Evolutionary conservation across 176 grass and related monocot genomes (phyloP).

Genomic region (Oryza australiensis): DNA sequence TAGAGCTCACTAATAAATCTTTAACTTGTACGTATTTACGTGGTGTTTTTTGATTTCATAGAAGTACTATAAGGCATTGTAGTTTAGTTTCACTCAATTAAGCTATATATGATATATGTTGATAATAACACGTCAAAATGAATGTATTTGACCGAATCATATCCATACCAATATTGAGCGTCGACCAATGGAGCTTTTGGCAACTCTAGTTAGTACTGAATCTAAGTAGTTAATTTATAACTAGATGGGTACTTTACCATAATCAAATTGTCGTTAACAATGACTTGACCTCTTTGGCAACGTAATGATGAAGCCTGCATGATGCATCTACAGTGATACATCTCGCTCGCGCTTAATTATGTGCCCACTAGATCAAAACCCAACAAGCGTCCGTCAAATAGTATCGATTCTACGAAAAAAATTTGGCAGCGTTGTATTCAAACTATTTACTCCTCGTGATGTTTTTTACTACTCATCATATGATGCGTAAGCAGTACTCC

Average conservation of each 20-base stretch:
- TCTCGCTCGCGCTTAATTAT: neutral
- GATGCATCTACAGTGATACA: neutral
- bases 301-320: neutral
- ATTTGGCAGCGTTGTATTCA: too few species aligned
- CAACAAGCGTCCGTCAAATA: neutral
- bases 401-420: too few species aligned
- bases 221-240: neutral
- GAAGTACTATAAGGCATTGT: neutral
- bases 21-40: too few species aligned
- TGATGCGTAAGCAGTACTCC: too few species aligned
- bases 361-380: neutral
- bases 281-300: neutral
- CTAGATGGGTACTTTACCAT: neutral
- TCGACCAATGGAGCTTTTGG: neutral
- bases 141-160: neutral
- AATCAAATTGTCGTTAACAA: neutral
- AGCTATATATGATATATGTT: neutral
- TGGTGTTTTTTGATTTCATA: neutral
- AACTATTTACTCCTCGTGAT: too few species aligned
- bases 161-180: neutral
- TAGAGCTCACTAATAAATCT: too few species aligned
- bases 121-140: neutral
- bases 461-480: too few species aligned
- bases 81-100: neutral
- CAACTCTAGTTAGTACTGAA: neutral